Conservation (phyloP, 768 basidiomycete genomes). For the Amanita exitialis region DNA sequence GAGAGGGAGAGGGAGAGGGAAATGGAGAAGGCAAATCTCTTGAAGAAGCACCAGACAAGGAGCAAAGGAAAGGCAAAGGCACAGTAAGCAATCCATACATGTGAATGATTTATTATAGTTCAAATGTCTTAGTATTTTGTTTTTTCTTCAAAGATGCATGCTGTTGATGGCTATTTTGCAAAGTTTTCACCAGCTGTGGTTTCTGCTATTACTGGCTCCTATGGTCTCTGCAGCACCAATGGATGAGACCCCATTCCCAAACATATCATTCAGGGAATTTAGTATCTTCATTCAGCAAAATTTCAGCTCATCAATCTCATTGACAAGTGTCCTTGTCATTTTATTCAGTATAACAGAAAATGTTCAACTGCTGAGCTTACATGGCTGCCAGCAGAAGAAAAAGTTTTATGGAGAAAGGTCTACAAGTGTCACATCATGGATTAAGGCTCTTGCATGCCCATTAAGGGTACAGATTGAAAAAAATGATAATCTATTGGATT, state of each 20-base stretch:
- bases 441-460: neutral
- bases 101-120: too few species aligned
- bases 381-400: conserved; percentile 8
- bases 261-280: conserved; percentile 10
- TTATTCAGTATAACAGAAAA: conserved; percentile 13
- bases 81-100: neutral
- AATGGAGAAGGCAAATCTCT: too few species aligned
- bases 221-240: neutral
- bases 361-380: conserved; percentile 11
- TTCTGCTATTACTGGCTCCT: neutral
- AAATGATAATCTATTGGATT: neutral
- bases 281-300: conserved; percentile 8
- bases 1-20: too few species aligned
- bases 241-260: conserved; percentile 8
- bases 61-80: too few species aligned
- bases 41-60: too few species aligned
- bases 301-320: conserved; percentile 9
- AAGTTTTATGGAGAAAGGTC: neutral
- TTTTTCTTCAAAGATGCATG: too few species aligned
- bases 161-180: neutral
- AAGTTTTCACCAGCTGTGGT: neutral
- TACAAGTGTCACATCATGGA: neutral
- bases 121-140: too few species aligned
- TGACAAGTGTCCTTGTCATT: conserved; percentile 10
- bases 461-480: neutral